Evolutionary conservation across 192 early-diverging fungal genomes (phyloP).

Genomic region (Allomyces arbusculus): DNA sequence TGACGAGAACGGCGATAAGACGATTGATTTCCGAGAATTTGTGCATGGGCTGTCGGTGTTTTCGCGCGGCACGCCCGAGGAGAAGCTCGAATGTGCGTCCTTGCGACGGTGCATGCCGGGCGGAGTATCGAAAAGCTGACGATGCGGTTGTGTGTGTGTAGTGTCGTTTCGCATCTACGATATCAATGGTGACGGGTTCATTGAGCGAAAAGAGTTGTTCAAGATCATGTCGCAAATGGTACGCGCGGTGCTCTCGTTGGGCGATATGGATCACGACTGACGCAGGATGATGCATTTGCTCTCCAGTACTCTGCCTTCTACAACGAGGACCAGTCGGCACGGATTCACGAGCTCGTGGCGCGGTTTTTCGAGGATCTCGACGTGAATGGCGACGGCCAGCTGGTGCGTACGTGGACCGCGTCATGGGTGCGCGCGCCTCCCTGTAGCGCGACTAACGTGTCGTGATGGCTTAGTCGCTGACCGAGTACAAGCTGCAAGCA

Average conservation of each 20-base stretch:
- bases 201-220: constrained; percentile 49
- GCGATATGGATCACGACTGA: neutral
- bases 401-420: constrained; percentile 20
- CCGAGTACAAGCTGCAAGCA: constrained; percentile 55
- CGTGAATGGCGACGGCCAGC: constrained; percentile 52
- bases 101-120: too few species aligned
- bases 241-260: neutral
- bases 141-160: constrained; percentile 9
- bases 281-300: neutral
- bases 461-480: constrained; percentile 22
- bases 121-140: too few species aligned
- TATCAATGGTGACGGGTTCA: constrained; percentile 51
- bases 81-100: constrained; percentile 46
- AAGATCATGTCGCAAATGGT: constrained; percentile 57
- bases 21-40: constrained; percentile 39
- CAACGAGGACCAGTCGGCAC: constrained; percentile 40
- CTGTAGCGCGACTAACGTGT: neutral
- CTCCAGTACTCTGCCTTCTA: constrained; percentile 18
- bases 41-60: constrained; percentile 48
- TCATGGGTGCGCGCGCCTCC: neutral
- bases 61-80: constrained; percentile 54
- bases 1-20: constrained; percentile 41
- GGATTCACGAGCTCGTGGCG: constrained; percentile 39
- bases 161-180: constrained; percentile 65
- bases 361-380: constrained; percentile 61